Conservation (phyloP, 129 eudicot genomes). For the Pittosporum tobira region DNA sequence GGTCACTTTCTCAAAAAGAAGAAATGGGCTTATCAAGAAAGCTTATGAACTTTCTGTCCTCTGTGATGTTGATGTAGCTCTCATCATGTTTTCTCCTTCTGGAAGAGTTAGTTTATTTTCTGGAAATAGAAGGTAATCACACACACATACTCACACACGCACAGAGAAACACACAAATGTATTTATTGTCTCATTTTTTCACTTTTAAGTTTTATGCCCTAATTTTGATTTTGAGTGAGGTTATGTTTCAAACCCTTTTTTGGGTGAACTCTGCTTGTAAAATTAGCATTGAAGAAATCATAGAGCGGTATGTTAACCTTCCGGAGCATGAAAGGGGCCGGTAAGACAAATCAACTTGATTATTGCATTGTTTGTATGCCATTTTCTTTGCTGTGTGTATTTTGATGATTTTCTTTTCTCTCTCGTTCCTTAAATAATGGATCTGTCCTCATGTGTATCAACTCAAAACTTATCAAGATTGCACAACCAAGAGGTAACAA, state of each 20-base stretch:
- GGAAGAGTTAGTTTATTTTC: slow-evolving; percentile 72
- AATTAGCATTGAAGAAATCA: slow-evolving; percentile 59
- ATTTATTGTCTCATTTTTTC: neutral
- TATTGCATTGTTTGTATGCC: neutral
- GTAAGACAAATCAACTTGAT: slow-evolving; percentile 23
- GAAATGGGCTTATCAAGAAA: slow-evolving; percentile 83
- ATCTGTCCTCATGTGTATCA: slow-evolving; percentile 14
- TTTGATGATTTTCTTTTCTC: slow-evolving; percentile 3
- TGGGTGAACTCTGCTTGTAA: neutral
- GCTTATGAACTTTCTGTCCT: slow-evolving; percentile 85
- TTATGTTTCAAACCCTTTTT: neutral
- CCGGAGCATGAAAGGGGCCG: slow-evolving; percentile 81
- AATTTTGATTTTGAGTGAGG: neutral
- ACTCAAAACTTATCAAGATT: slow-evolving; percentile 32
- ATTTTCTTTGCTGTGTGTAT: neutral
- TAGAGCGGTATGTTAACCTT: slow-evolving; percentile 55
- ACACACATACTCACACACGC: neutral
- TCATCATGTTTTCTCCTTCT: slow-evolving; percentile 87
- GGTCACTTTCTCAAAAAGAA: slow-evolving; percentile 84
- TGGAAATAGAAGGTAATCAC: slow-evolving; percentile 43
- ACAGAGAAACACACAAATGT: neutral
- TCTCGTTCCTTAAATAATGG: neutral
- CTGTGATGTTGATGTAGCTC: slow-evolving; percentile 89
- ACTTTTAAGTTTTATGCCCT: neutral
- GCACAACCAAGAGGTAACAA: slow-evolving; percentile 64